Percentiles rank a stretch among this genome's conserved stretches.
phyloP scores from a whole-genome alignment of 202 grass and related monocot genomes.

The Sporobolus alterniflorus region DNA sequence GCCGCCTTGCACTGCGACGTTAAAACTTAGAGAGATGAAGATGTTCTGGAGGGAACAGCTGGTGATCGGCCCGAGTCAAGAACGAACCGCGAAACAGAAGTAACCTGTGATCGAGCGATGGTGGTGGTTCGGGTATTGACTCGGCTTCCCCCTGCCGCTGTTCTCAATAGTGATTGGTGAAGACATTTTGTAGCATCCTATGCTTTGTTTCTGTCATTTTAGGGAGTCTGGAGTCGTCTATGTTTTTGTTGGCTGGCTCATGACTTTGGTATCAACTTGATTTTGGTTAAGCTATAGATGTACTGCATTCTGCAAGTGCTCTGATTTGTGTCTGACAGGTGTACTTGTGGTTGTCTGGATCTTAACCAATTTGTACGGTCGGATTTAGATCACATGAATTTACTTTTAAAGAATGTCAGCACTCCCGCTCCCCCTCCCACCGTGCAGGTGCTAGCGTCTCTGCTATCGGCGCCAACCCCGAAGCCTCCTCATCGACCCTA shows the following conservation, averaged over 20 bases:
- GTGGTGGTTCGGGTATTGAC: conserved; percentile 99
- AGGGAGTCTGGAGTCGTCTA: conserved; percentile 24
- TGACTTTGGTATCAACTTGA: not conserved
- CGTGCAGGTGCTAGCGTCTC: no score
- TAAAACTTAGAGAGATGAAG: not conserved
- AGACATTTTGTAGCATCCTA: not conserved
- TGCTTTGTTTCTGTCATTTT: not conserved
- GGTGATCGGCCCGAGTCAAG: conserved; percentile 77
- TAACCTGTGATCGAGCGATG: conserved; percentile 91
- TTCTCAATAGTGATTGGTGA: not conserved
- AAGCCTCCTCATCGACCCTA: no score
- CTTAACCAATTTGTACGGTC: conserved; percentile 3
- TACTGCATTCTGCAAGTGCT: not conserved
- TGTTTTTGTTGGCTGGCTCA: conserved; percentile 35
- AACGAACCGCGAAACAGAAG: conserved; percentile 73
- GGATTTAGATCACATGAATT: not conserved
- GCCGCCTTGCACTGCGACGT: conserved; percentile 59
- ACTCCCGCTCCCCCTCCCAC: no score
- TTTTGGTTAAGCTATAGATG: not conserved
- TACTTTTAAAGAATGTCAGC: not conserved
- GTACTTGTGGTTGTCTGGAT: not conserved
- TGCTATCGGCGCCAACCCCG: no score
- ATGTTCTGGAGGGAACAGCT: not conserved
- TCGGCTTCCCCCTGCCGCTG: conserved; percentile 19
- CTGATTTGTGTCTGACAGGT: not conserved